Evolutionary conservation across 2,329 filamentous ascomycete species (phyloP).

Genomic region (Nannizziopsis barbatae): DNA sequence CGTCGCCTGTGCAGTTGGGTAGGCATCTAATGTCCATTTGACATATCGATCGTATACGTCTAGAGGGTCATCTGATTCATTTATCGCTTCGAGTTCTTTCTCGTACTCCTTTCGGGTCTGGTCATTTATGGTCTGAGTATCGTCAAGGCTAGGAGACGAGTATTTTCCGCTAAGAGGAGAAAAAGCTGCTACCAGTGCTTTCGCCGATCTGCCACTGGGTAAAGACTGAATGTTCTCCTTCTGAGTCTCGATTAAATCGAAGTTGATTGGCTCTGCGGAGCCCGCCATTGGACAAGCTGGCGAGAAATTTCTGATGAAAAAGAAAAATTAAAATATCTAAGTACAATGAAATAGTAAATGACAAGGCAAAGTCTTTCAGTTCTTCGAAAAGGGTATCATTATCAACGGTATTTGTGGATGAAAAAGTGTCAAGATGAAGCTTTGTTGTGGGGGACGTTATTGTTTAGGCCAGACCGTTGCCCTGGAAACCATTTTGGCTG

Average conservation of each 20-base stretch:
- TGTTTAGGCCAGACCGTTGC: background rate
- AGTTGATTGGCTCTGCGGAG: conserved; percentile 43
- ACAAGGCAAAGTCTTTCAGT: background rate
- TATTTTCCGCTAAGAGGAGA: conserved; percentile 46
- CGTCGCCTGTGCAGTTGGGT: conserved; percentile 86
- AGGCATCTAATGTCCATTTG: conserved; percentile 90
- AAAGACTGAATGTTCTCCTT: conserved; percentile 98
- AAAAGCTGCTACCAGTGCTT: conserved; percentile 70
- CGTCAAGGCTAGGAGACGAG: conserved; percentile 54
- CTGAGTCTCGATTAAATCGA: conserved; percentile 88
- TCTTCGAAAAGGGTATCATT: conserved; percentile 5
- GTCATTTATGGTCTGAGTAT: conserved; percentile 68
- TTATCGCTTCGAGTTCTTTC: conserved; percentile 62
- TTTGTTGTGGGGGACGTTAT: conserved; percentile 1
- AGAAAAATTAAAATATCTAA: background rate
- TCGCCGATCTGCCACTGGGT: conserved; percentile 76
- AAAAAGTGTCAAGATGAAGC: conserved; percentile 1
- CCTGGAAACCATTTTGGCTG: conserved; percentile 1
- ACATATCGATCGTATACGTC: conserved; percentile 95
- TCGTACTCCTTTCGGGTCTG: conserved; percentile 75
- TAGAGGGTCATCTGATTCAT: conserved; percentile 86
- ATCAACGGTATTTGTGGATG: background rate
- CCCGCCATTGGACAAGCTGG: conserved; percentile 27
- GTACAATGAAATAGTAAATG: background rate
- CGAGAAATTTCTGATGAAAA: background rate